Evolutionary conservation across 345 rosid genomes (phyloP).

Genomic region (Lenwebbia sp.): DNA sequence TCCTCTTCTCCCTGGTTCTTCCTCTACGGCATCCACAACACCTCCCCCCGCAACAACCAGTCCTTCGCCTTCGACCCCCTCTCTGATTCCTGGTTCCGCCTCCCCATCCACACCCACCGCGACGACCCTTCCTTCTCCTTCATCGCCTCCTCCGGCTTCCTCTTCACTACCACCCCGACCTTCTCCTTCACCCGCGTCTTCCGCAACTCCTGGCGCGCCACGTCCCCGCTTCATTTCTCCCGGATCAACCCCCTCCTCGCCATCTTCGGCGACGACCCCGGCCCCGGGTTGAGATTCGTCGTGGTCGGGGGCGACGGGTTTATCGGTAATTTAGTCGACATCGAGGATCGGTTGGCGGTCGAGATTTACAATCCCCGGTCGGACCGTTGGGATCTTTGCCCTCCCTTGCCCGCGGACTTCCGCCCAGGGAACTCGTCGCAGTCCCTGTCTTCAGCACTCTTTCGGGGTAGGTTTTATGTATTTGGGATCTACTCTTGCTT

Average conservation of each 20-base stretch:
- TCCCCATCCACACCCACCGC: conserved; percentile 22
- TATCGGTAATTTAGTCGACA: conserved; percentile 65
- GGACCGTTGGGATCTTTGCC: conserved; percentile 60
- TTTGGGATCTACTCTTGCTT: conserved; percentile 50
- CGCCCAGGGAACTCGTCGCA: conserved; percentile 43
- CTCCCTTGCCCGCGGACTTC: conserved; percentile 72
- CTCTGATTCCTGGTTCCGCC: conserved; percentile 61
- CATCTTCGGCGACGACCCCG: conserved; percentile 15
- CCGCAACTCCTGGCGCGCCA: conserved; percentile 26
- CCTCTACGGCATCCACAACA: conserved; percentile 84
- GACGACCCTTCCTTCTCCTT: conserved; percentile 17
- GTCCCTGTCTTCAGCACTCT: conserved; percentile 54
- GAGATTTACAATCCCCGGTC: conserved; percentile 51
- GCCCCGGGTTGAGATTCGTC: conserved; percentile 21
- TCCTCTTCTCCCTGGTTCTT: conserved; percentile 73
- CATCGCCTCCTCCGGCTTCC: conserved; percentile 48
- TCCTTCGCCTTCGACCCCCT: conserved; percentile 77
- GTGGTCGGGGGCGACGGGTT: conserved; percentile 70
- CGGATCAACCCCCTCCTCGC: conserved; percentile 55
- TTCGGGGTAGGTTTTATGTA: conserved; percentile 38
- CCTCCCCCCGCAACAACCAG: conserved; percentile 61
- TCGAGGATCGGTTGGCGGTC: conserved; percentile 60
- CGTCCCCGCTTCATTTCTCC: conserved; percentile 21
- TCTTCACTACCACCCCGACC: conserved; percentile 56
- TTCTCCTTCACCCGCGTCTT: conserved; percentile 59